Evolutionary conservation across 2,329 filamentous ascomycete species (phyloP), one percentile per base, ranked within the genome.

Genomic region (Nectriaceae sp.): DNA sequence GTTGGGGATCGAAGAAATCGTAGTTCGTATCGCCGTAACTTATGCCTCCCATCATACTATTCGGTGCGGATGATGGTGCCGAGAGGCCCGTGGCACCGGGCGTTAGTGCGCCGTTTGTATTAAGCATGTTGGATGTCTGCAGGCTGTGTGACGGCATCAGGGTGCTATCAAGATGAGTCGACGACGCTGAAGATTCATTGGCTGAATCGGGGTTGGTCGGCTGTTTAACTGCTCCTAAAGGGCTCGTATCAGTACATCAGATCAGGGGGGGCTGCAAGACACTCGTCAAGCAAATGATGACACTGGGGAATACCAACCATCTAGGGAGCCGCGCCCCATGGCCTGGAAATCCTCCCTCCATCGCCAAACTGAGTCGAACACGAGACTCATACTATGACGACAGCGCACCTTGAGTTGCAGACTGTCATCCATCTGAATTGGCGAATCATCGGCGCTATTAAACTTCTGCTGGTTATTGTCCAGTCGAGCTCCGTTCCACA

Each of bases 1-100:
- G 90, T 61, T 96, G 79, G 1, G 92, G 90, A 70, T 96, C 91
- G 64, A 96, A 96, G 53, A 95, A 90, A 67, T 96, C 89, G 67
- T 91, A 91, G 60, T 84, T 87, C 10, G 83, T 81, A 46, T 88
- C 81, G 56, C 81, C 78, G 54, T 89, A 87, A 57, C 78, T 77
- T 53, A 82, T 68, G 22, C 73, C 72, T 21, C 69, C 69, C 43
- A 82, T 71, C 63, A 82, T 74, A 60, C 70, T 73, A 55, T 72
- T 75, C 18, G 75, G 67, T 21, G 68, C 70, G 4, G 68, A 60
- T 11, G 67, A 59, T 3, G 65, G 55, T 13, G 72, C 69, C 21
- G 69, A 73, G 21, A 81, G 61, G 37, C 75, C 74, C 11, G 71
- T 72, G 16, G 73, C 74, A 47, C 72, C 73, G 2, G 80, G 78